Conservation (phyloP, 1,139 yeast genomes). For the Protomyces pachydermus region DNA sequence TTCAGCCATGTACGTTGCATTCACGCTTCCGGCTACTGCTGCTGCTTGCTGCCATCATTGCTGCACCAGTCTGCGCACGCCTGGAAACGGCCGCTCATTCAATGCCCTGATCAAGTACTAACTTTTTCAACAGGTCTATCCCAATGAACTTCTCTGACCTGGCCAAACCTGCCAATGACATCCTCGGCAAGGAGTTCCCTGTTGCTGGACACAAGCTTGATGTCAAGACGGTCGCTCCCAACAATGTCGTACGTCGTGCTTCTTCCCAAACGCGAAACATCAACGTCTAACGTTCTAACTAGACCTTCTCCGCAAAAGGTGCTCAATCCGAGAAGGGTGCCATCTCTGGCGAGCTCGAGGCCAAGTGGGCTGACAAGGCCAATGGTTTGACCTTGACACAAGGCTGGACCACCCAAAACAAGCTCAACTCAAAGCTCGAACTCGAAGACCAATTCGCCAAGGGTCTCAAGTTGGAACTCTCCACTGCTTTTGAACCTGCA, state of each 20-base stretch:
- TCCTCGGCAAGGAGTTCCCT: constrained; percentile 86
- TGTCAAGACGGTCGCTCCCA: constrained; percentile 89
- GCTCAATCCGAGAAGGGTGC: constrained; percentile 73
- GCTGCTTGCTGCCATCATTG: background rate
- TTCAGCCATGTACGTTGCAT: background rate
- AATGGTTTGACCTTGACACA: constrained; percentile 91
- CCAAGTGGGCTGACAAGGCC: constrained; percentile 88
- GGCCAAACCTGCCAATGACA: constrained; percentile 83
- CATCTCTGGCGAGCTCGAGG: constrained; percentile 84
- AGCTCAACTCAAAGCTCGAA: constrained; percentile 88
- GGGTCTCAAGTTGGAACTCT: constrained; percentile 89
- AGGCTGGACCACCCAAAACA: constrained; percentile 96
- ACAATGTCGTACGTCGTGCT: constrained; percentile 58
- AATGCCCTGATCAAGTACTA: no score
- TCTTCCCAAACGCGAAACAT: background rate
- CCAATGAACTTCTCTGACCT: constrained; percentile 48
- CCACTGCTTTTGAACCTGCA: constrained; percentile 82
- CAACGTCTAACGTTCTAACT: background rate
- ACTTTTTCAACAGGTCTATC: constrained; percentile 7
- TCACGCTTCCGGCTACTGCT: background rate
- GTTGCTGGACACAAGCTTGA: constrained; percentile 79
- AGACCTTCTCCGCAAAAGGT: constrained; percentile 81
- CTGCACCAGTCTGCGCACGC: no score
- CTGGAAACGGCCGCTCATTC: no score
- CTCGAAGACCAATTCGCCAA: constrained; percentile 88